Evolutionary conservation across 2,329 filamentous ascomycete genomes (phyloP).

Genomic region (Calonectria naviculata): DNA sequence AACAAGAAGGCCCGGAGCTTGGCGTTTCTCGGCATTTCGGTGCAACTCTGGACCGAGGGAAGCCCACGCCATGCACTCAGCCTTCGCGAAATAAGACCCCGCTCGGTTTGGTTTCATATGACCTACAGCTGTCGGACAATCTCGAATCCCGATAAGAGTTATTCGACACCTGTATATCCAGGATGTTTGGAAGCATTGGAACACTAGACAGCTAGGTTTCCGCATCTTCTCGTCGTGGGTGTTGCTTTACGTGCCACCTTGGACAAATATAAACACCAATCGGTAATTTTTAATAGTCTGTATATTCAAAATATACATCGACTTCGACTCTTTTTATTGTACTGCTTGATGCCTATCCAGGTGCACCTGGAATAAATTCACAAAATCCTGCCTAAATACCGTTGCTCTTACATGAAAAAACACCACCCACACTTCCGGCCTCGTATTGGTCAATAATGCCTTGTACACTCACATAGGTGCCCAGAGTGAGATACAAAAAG

Average conservation of each 20-base stretch:
- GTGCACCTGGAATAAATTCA: no score
- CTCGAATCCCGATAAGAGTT: background rate
- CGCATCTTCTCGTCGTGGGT: no score
- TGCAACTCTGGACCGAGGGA: background rate
- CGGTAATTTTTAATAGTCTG: no score
- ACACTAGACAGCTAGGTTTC: background rate
- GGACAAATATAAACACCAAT: no score
- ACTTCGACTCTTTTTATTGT: no score
- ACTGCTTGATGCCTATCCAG: no score
- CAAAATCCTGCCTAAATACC: slow-evolving; percentile 58
- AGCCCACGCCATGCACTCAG: background rate
- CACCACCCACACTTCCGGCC: slow-evolving; percentile 70
- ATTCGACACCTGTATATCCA: no score
- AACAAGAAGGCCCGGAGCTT: no score
- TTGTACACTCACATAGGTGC: slow-evolving; percentile 83
- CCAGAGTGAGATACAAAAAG: slow-evolving; percentile 80
- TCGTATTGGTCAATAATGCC: slow-evolving; percentile 82
- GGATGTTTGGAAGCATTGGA: no score
- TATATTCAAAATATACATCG: no score
- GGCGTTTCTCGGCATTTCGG: background rate
- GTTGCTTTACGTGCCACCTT: no score
- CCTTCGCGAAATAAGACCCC: no score
- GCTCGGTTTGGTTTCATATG: background rate
- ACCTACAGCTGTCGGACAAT: background rate
- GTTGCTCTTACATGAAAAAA: slow-evolving; percentile 82